Evolutionary conservation across 768 basidiomycete genomes (phyloP).

Genomic region (Naganishia onofrii): DNA sequence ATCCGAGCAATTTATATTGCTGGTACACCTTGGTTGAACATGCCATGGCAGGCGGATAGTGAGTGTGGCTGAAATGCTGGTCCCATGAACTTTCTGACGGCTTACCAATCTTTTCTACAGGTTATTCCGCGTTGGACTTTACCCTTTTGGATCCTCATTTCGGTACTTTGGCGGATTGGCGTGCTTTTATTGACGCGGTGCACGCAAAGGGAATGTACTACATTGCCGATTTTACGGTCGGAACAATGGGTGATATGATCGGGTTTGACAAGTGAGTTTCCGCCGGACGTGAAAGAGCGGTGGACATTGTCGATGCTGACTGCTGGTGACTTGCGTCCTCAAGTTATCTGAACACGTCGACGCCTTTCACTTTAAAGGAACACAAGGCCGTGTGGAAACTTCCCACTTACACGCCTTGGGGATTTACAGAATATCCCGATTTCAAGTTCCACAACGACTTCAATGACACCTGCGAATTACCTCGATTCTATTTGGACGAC

Average conservation of each 20-base stretch:
- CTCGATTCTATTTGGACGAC: conserved; percentile 75
- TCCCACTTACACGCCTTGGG: conserved; percentile 78
- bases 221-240: conserved; percentile 90
- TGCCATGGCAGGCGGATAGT: conserved; percentile 98
- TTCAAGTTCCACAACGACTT: conserved; percentile 70
- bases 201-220: conserved; percentile 84
- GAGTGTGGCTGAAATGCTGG: conserved; percentile 50
- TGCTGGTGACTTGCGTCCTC: conserved; percentile 25
- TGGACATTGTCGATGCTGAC: not conserved
- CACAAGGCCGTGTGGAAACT: conserved; percentile 70
- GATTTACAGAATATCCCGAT: conserved; percentile 77
- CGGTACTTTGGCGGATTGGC: conserved; percentile 81
- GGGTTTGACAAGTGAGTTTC: conserved; percentile 73
- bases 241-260: conserved; percentile 83
- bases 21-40: conserved; percentile 87
- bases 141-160: conserved; percentile 87
- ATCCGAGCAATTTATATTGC: conserved; percentile 80
- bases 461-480: conserved; percentile 71
- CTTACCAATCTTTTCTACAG: conserved; percentile 52
- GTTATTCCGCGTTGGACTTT: conserved; percentile 91
- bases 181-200: conserved; percentile 67
- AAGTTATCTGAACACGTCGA: conserved; percentile 69
- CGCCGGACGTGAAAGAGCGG: not conserved
- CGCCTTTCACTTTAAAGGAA: conserved; percentile 75
- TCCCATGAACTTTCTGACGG: not conserved